A percentile compares a stretch with the other conserved stretches of the same genome.
These are phyloP conservation scores for Citrus cavaleriei DNA, from an alignment of 345 rosid species.

Conservation along the genomic window DNA sequence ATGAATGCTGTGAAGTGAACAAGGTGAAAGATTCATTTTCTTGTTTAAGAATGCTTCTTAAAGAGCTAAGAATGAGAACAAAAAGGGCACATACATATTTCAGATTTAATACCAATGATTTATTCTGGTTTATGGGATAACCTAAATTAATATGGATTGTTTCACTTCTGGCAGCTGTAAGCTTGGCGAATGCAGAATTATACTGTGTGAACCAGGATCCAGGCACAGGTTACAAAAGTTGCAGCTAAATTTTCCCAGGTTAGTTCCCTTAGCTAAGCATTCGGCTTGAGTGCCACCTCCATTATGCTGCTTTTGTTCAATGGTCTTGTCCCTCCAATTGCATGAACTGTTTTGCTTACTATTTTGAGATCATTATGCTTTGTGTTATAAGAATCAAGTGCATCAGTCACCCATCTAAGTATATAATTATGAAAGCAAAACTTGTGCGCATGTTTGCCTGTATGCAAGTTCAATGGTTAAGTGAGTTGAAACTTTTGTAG, in stretches of 20 bases:
- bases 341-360: background rate
- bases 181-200: constrained; percentile 88
- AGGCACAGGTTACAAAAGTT: constrained; percentile 82
- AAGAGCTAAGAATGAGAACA: background rate
- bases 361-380: background rate
- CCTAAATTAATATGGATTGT: background rate
- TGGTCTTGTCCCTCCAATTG: background rate
- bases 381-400: background rate
- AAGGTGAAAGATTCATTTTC: background rate
- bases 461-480: background rate
- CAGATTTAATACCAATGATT: background rate
- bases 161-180: constrained; percentile 52
- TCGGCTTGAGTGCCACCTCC: background rate
- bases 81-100: background rate
- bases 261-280: constrained; percentile 9
- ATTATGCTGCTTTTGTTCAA: background rate
- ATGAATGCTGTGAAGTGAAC: background rate
- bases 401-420: background rate
- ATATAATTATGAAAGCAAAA: background rate
- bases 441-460: background rate
- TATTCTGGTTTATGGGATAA: background rate
- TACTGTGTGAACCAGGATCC: constrained; percentile 79
- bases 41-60: background rate
- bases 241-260: constrained; percentile 96
- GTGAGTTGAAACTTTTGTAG: background rate